A percentile compares a stretch with the other conserved stretches of the same genome.
Evolutionary conservation across 257 asterid genomes (phyloP).

Genomic region (Echium plantagineum): DNA sequence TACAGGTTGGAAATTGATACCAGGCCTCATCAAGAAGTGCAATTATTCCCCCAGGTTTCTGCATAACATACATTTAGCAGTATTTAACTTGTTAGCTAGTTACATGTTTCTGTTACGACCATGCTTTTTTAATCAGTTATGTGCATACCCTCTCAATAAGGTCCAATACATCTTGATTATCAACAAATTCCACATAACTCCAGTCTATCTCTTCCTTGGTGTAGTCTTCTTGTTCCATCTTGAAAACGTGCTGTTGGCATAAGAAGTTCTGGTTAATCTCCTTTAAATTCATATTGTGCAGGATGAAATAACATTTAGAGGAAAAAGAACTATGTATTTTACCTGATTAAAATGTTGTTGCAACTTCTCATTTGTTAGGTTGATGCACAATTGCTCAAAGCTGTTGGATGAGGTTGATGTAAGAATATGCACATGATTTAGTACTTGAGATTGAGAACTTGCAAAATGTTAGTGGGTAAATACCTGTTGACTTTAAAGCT

Average conservation of each 20-base stretch:
- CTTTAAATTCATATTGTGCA: neutral
- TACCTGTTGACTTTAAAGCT: constrained; percentile 94
- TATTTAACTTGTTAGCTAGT: neutral
- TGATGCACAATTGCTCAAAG: constrained; percentile 89
- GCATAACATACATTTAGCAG: constrained; percentile 16
- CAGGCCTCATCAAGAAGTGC: constrained; percentile 99
- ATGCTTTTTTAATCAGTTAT: constrained; percentile 5
- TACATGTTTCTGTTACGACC: neutral
- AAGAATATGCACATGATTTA: constrained; percentile 13
- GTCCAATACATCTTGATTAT: constrained; percentile 92
- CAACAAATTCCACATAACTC: constrained; percentile 94
- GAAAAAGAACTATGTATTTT: neutral
- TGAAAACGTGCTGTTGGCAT: constrained; percentile 74
- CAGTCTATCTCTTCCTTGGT: constrained; percentile 87
- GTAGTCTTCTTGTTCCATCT: constrained; percentile 98
- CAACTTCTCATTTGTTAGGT: constrained; percentile 90
- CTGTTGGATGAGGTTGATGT: constrained; percentile 20
- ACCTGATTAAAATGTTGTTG: constrained; percentile 99
- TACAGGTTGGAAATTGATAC: constrained; percentile 26
- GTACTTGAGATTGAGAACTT: neutral
- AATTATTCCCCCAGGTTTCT: constrained; percentile 96
- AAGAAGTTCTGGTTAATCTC: constrained; percentile 12
- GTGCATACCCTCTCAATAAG: constrained; percentile 75
- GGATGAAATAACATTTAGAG: neutral
- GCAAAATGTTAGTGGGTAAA: constrained; percentile 1